These are phyloP conservation scores for Murraya paniculata DNA, from an alignment of 345 rosid species.

Conservation along the genomic window DNA sequence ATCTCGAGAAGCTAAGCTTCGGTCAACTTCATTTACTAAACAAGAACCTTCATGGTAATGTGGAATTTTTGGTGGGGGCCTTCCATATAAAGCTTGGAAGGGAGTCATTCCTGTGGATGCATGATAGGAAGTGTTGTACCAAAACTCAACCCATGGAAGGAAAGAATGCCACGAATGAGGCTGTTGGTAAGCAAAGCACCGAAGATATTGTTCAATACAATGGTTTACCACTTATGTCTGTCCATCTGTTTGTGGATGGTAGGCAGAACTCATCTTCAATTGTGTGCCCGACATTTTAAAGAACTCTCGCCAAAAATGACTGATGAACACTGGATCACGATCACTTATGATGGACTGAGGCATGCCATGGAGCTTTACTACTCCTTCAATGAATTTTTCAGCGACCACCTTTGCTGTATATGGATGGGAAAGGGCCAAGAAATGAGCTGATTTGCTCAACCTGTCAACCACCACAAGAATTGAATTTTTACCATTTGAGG, in stretches of 20 bases:
- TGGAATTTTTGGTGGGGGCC: not conserved
- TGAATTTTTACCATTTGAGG: not conserved
- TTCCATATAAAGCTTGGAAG: too few species aligned
- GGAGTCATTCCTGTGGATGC: too few species aligned
- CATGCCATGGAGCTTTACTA: not conserved
- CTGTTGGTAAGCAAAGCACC: too few species aligned
- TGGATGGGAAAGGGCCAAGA: not conserved
- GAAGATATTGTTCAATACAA: too few species aligned
- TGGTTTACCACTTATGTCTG: too few species aligned
- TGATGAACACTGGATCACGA: not conserved
- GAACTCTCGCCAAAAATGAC: not conserved
- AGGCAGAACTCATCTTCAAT: too few species aligned
- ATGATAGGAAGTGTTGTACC: too few species aligned
- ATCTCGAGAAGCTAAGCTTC: not conserved
- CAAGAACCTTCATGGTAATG: not conserved
- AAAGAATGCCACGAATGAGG: too few species aligned
- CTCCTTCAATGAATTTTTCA: constrained; percentile 4
- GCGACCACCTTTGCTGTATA: not conserved
- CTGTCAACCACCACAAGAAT: constrained; percentile 9
- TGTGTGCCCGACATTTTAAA: not conserved
- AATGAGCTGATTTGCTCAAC: constrained; percentile 4
- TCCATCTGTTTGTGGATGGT: too few species aligned
- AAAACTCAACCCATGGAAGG: too few species aligned
- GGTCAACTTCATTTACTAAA: not conserved
- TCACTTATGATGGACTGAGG: not conserved